Base-by-base conservation (phyloP, 2,329 filamentous ascomycete species). In the Penicillium vulpinum region DNA sequence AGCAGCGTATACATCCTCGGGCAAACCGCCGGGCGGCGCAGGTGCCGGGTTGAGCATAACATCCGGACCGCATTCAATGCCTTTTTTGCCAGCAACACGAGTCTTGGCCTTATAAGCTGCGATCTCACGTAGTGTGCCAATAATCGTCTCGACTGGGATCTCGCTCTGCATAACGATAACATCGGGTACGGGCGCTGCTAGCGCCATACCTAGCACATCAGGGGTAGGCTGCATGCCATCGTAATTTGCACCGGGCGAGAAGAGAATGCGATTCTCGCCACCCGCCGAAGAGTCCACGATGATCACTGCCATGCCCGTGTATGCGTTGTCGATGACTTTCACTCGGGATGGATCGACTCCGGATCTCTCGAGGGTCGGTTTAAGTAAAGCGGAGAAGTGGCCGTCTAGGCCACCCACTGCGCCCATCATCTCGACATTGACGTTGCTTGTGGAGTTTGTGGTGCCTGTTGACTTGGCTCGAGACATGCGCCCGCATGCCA, bases 41-140 rank as follows among this genome's bases (percentile, higher is more conserved):
- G 92, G 92, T 3, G 92, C 92, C 16, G 92, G 92, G 73, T 97
- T 97, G 62, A 96, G 82, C 48, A 97, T 82, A 2, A 93, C 88
- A 35, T 83, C 79, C 2, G 89, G 79, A 2, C 74, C 72, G 6
- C 61, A 62, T 39, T 73, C 69, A 29, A 73, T 72, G 15, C 72
- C 74, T 6, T 58, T 57, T 58, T 68, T 68, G 7, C 72, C 69
- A 46, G 65, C 74, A 29, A 66, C 66, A 26, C 80, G 76, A 9
- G 83, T 83, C 13, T 80, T 77, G 46, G 68, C 68, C 61, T 75
- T 76, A 51, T 63, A 69, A 18, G 53, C 51, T 6, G 56, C 62
- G 22, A 75, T 60, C 15, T 68, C 68, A 43, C 72, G 59, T 29
- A 92, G 73, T 47, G 87, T 84, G 35, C 82, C 81, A 48, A 91